Evolutionary conservation across 2,329 filamentous ascomycete species (phyloP), one percentile per base, ranked within the genome.

Genomic region (Zarea fungicola): DNA sequence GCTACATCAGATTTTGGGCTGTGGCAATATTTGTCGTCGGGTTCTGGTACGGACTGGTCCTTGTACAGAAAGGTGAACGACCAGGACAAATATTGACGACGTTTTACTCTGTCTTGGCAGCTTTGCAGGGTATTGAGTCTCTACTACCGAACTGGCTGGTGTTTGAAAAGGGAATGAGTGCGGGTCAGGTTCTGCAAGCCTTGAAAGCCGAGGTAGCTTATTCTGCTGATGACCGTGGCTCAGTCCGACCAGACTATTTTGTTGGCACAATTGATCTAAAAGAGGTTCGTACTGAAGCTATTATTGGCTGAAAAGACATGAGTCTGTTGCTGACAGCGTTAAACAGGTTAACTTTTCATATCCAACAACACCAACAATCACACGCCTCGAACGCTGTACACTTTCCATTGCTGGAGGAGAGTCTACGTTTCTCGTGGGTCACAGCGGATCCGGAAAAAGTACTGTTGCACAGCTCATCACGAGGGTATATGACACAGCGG

Each of bases 401-500:
- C 76, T 96, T 52, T 78, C 75, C 55, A 92, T 97, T 50, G 78
- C 83, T 0, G 75, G 84, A 0, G 84, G 87, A 0, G 74, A 87
- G 53, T 81, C 85, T 3, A 89, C 83, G 0, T 96, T 93, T 59
- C 74, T 97, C 2, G 80, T 96, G 42, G 93, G 92, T 0, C 79
- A 77, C 58, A 96, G 89, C 59, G 93, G 93, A 1, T 96, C 89
- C 2, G 92, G 92, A 0, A 97, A 97, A 65, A 96, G 89, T 57
- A 97, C 92, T 0, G 61, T 97, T 1, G 84, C 85, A 1, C 89
- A 89, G 60, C 74, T 97, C 1, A 73, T 97, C 1, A 74, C 90
- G 43, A 80, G 84, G 11, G 87, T 95, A 57, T 96, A 96, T 60
- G 71, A 79, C 6, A 80, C 87, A 0, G 65, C 69, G 0, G 69